Evolutionary conservation across 495 filamentous ascomycete species (phyloP).

Genomic region (Penicillium pancosmium): DNA sequence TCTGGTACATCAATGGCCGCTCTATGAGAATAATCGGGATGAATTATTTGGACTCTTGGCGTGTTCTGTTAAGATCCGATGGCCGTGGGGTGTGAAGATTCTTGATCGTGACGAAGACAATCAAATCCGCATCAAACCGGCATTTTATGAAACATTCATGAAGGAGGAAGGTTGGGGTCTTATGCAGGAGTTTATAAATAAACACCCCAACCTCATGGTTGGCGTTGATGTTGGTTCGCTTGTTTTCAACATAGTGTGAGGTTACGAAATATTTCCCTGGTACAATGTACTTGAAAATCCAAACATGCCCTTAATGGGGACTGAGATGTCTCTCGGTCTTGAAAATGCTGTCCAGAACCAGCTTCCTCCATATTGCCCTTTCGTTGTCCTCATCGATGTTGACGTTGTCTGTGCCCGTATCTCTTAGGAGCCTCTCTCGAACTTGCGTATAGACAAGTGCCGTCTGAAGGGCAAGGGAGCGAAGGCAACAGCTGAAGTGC

Average conservation of each 20-base stretch:
- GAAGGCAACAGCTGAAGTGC: no score
- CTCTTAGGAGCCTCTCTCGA: no score
- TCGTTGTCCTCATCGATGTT: no score
- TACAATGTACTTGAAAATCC: no score
- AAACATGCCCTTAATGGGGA: no score
- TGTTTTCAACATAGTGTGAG: constrained; percentile 14
- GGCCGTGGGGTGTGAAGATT: constrained; percentile 34
- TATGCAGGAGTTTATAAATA: constrained; percentile 33
- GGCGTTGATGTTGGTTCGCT: constrained; percentile 26
- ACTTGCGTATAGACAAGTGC: no score
- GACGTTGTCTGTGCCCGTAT: no score
- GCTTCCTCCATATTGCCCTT: no score
- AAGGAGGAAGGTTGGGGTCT: constrained; percentile 31
- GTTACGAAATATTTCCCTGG: no score
- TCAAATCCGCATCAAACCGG: constrained; percentile 21
- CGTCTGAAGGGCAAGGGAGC: no score
- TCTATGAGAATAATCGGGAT: constrained; percentile 19
- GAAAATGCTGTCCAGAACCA: no score
- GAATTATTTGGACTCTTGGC: constrained; percentile 29
- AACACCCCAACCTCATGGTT: constrained; percentile 24
- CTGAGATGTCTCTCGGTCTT: no score
- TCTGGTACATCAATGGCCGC: constrained; percentile 27
- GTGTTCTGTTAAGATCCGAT: constrained; percentile 34
- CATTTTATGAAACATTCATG: constrained; percentile 30
- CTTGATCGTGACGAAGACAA: constrained; percentile 30